A percentile compares a stretch with the other conserved stretches of the same genome.
These are phyloP conservation scores for Paratinospora sagittata DNA, from an alignment of 164 flowering plant species.

Conservation along the genomic window DNA sequence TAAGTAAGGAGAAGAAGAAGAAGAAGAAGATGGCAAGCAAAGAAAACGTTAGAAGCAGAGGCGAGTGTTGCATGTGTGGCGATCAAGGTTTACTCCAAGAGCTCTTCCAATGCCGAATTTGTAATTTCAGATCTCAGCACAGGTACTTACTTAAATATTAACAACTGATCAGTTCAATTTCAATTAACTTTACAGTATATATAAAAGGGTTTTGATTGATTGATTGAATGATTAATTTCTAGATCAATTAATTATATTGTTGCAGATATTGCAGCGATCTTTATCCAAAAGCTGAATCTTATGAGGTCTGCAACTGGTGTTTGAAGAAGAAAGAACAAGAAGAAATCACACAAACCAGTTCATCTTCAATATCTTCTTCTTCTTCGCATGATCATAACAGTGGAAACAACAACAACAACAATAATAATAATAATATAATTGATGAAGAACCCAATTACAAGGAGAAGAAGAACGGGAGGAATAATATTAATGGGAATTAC, in stretches of 20 bases:
- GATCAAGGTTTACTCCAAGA: conserved; percentile 23
- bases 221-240: too few relatives aligned
- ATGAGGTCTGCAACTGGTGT: conserved; percentile 32
- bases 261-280: conserved; percentile 32
- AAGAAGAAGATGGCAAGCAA: conserved; percentile 2
- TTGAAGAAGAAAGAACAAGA: conserved; percentile 17
- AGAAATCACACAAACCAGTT: conserved; percentile 4
- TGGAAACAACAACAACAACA: too few relatives aligned
- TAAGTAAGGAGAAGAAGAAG: too few relatives aligned
- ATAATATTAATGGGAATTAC: background rate
- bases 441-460: too few relatives aligned
- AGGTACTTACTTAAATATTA: too few relatives aligned
- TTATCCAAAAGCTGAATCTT: conserved; percentile 22
- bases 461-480: background rate
- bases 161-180: background rate
- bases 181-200: background rate
- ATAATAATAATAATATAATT: too few relatives aligned
- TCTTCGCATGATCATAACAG: background rate
- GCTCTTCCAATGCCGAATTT: conserved; percentile 28
- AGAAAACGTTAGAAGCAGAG: background rate
- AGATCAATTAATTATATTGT: too few relatives aligned
- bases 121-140: conserved; percentile 31
- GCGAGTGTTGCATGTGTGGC: conserved; percentile 37
- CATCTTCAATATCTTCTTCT: background rate
- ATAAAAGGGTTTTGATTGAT: background rate